Conservation (phyloP, 2,329 filamentous ascomycete genomes). For the Cyclaneusma minus region DNA sequence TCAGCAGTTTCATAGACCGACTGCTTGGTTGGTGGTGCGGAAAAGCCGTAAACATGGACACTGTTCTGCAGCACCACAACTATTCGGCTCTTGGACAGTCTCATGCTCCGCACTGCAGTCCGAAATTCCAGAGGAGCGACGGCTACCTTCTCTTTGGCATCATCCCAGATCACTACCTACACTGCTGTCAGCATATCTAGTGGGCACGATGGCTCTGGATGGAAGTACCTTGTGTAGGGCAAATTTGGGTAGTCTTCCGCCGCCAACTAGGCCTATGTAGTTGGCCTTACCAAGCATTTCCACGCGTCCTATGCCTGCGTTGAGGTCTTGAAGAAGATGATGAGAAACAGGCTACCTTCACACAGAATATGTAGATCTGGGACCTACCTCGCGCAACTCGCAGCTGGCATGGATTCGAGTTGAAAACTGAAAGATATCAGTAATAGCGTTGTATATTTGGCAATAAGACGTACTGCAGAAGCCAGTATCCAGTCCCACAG, state of each 20-base stretch:
- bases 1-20: conserved; percentile 73
- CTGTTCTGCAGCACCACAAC: conserved; percentile 71
- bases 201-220: neutral
- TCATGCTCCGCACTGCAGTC: conserved; percentile 65
- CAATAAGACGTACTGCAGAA: conserved; percentile 55
- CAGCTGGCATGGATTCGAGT: conserved; percentile 55
- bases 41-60: conserved; percentile 68
- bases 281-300: conserved; percentile 81
- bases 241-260: conserved; percentile 72
- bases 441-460: neutral
- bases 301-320: conserved; percentile 65
- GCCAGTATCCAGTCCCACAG: conserved; percentile 72
- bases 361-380: too few species aligned
- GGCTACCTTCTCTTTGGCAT: conserved; percentile 54
- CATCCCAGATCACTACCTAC: conserved; percentile 81
- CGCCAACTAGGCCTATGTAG: conserved; percentile 79
- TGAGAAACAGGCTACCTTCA: neutral
- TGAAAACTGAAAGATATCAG: conserved; percentile 41
- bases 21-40: conserved; percentile 52
- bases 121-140: conserved; percentile 65
- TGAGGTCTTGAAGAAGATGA: too few species aligned
- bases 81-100: conserved; percentile 60
- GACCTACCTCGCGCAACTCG: conserved; percentile 42
- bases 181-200: conserved; percentile 7
- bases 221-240: conserved; percentile 61